A percentile compares a stretch with the other conserved stretches of the same genome.
Evolutionary conservation across 495 filamentous ascomycete species (phyloP).

Genomic region (Aspergillus ellipticus): DNA sequence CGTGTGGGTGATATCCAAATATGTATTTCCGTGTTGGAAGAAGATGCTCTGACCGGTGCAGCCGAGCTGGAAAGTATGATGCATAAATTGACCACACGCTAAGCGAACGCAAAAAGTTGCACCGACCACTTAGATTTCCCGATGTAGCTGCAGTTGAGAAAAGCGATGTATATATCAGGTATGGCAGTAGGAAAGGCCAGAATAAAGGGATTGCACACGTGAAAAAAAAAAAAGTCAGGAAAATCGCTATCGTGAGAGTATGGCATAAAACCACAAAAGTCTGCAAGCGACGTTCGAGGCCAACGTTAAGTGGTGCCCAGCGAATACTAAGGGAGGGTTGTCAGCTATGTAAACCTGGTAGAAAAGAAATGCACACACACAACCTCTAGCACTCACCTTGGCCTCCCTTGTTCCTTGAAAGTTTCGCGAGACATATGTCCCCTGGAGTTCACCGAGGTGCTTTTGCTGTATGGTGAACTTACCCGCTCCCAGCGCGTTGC

Average conservation of each 20-base stretch:
- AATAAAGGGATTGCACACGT: constrained; percentile 83
- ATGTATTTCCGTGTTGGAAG: constrained; percentile 89
- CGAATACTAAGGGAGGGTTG: constrained; percentile 53
- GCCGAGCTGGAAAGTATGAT: constrained; percentile 82
- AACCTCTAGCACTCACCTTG: not conserved
- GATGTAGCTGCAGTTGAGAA: constrained; percentile 72
- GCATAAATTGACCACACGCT: constrained; percentile 85
- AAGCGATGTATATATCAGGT: constrained; percentile 74
- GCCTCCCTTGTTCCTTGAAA: not conserved
- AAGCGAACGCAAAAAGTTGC: constrained; percentile 66
- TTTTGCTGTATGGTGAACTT: not conserved
- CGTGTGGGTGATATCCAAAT: constrained; percentile 96
- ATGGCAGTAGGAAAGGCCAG: constrained; percentile 91
- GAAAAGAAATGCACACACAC: not conserved
- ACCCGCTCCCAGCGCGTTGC: not conserved
- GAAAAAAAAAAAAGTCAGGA: constrained; percentile 82
- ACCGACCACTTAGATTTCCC: constrained; percentile 70
- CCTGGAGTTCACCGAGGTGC: not conserved
- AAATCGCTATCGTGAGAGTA: constrained; percentile 72
- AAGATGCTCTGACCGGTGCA: constrained; percentile 77
- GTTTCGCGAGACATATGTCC: not conserved
- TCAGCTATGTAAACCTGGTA: constrained; percentile 1
- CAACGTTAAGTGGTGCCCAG: constrained; percentile 86
- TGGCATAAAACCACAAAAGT: constrained; percentile 83
- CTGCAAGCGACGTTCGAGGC: constrained; percentile 79